These are phyloP conservation scores for Talaromyces nanjingensis DNA, from an alignment of 495 filamentous ascomycete species.

Conservation along the genomic window DNA sequence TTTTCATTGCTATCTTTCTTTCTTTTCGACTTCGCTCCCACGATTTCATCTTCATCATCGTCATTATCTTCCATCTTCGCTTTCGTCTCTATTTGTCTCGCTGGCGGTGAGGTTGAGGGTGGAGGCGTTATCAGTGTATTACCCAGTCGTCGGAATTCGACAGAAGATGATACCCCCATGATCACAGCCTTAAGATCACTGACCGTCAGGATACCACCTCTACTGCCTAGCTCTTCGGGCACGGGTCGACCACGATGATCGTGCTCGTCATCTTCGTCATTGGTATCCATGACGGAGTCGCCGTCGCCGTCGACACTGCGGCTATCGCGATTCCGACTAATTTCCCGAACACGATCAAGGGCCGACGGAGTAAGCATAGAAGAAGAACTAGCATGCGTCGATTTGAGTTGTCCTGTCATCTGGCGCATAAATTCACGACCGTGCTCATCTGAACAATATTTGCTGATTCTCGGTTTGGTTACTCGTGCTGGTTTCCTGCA, in stretches of 20 bases:
- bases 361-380: constrained; percentile 6
- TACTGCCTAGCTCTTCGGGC: constrained; percentile 41
- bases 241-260: constrained; percentile 3
- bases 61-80: constrained; percentile 15
- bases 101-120: constrained; percentile 11
- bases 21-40: constrained; percentile 6
- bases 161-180: constrained; percentile 36
- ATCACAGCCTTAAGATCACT: constrained; percentile 51
- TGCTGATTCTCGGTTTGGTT: constrained; percentile 42
- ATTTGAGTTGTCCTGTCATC: constrained; percentile 22
- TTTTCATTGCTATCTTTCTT: constrained; percentile 8
- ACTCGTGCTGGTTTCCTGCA: constrained; percentile 57
- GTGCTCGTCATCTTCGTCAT: constrained; percentile 22
- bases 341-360: not conserved
- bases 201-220: constrained; percentile 50
- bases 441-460: constrained; percentile 66
- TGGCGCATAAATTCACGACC: constrained; percentile 50
- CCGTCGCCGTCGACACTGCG: constrained; percentile 13
- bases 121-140: constrained; percentile 39
- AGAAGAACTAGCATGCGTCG: constrained; percentile 9
- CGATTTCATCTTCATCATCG: constrained; percentile 3
- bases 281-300: constrained; percentile 17
- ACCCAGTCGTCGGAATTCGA: constrained; percentile 53
- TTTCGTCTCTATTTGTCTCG: constrained; percentile 10
- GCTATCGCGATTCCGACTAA: constrained; percentile 8